Conservation (phyloP, 2,329 filamentous ascomycete species). For the Scytalidium sp. region DNA sequence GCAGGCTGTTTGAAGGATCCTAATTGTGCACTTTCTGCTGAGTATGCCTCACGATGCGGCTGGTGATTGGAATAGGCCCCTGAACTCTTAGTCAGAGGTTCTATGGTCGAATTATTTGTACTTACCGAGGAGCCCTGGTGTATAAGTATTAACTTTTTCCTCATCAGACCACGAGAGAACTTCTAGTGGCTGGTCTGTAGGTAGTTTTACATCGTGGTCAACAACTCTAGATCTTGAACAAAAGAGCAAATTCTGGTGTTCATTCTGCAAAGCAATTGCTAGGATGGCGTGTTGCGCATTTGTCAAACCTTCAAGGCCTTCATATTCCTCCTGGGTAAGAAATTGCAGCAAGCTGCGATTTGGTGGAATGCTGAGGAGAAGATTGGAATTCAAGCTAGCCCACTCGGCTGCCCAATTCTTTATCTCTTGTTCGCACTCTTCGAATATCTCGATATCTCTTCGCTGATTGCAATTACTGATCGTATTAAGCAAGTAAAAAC, state of each 20-base stretch:
- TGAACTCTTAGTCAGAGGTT: too few species aligned
- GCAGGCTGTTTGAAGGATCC: background rate
- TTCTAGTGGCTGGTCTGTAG: background rate
- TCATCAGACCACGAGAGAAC: too few species aligned
- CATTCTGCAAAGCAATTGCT: background rate
- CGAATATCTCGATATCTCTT: conserved; percentile 1
- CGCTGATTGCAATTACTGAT: conserved; percentile 12
- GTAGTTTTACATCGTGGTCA: too few species aligned
- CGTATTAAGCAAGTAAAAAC: conserved; percentile 22
- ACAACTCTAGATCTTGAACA: background rate
- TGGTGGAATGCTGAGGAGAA: background rate
- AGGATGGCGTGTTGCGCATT: background rate
- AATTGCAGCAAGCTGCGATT: conserved; percentile 1
- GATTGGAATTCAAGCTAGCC: conserved; percentile 7
- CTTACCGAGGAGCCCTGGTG: too few species aligned
- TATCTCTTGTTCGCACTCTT: conserved; percentile 6
- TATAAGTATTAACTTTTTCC: too few species aligned
- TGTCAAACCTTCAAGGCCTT: background rate
- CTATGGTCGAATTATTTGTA: too few species aligned
- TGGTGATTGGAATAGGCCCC: background rate
- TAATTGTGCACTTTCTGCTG: background rate
- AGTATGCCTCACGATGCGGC: background rate
- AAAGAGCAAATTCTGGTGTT: background rate
- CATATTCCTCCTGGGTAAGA: conserved; percentile 8
- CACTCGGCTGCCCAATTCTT: conserved; percentile 15